Evolutionary conservation across 129 eudicot genomes (phyloP).

Genomic region (Scalesia atractyloides): DNA sequence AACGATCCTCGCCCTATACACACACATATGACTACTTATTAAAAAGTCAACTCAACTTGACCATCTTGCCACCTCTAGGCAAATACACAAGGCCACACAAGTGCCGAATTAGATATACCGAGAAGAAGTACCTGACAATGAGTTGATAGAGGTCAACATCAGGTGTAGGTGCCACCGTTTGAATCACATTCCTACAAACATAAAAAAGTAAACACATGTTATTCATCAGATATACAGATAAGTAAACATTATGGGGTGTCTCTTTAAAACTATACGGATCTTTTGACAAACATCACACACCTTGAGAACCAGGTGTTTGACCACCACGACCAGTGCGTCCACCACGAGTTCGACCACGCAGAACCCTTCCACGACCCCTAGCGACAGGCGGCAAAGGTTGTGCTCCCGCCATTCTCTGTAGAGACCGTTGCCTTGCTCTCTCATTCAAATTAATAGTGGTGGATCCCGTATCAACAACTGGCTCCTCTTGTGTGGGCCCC

Average conservation of each 20-base stretch:
- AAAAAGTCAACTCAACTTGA: background rate
- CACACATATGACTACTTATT: too few relatives aligned
- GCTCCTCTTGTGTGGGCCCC: slow-evolving; percentile 42
- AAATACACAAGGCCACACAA: slow-evolving; percentile 8
- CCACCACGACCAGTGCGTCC: slow-evolving; percentile 66
- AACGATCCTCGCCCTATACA: too few relatives aligned
- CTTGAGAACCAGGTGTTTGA: slow-evolving; percentile 51
- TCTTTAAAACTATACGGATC: background rate
- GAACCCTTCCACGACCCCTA: slow-evolving; percentile 71
- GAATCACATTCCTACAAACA: slow-evolving; percentile 36
- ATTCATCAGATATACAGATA: slow-evolving; percentile 2
- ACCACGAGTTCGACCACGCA: slow-evolving; percentile 71
- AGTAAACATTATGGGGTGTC: background rate
- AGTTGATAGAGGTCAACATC: slow-evolving; percentile 15
- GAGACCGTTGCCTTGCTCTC: slow-evolving; percentile 66
- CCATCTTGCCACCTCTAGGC: slow-evolving; percentile 1
- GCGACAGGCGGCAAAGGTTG: slow-evolving; percentile 36
- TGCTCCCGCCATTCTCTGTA: slow-evolving; percentile 48
- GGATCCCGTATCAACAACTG: slow-evolving; percentile 39
- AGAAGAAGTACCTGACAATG: slow-evolving; percentile 18
- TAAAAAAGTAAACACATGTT: background rate
- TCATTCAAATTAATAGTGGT: slow-evolving; percentile 62
- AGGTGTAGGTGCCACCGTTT: slow-evolving; percentile 1
- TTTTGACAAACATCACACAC: slow-evolving; percentile 17
- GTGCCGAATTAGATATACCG: background rate